Evolutionary conservation across 306 rosid genomes (phyloP).

Genomic region (Prosopis cineraria): DNA sequence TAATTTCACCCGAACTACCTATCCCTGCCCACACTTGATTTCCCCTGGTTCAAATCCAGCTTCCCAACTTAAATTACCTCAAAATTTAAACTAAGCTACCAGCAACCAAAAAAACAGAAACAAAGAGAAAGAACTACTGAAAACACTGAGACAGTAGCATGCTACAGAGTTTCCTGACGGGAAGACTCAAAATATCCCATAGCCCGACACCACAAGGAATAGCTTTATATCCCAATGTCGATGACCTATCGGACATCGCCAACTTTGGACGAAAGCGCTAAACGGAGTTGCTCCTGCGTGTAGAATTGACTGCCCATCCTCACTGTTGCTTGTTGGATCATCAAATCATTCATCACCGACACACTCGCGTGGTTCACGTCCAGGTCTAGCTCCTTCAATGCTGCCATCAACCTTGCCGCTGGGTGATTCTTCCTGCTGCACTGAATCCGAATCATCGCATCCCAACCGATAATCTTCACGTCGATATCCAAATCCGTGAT

Average conservation of each 20-base stretch:
- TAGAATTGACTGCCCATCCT: constrained; percentile 83
- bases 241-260: constrained; percentile 47
- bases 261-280: constrained; percentile 65
- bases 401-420: constrained; percentile 83
- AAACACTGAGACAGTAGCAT: constrained; percentile 21
- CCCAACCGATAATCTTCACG: constrained; percentile 95
- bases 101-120: too few species aligned
- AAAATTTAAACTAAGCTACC: constrained; percentile 45
- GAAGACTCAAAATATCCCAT: constrained; percentile 64
- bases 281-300: constrained; percentile 88
- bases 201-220: constrained; percentile 25
- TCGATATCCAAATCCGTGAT: constrained; percentile 71
- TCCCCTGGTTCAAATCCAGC: constrained; percentile 41
- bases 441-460: constrained; percentile 87
- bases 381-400: constrained; percentile 83
- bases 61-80: constrained; percentile 40
- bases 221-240: background rate
- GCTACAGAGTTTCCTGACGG: constrained; percentile 52
- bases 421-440: constrained; percentile 91
- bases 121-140: background rate
- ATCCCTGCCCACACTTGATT: constrained; percentile 13
- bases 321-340: constrained; percentile 96
- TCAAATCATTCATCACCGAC: constrained; percentile 85
- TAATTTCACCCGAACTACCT: constrained; percentile 26
- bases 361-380: constrained; percentile 95